Evolutionary conservation across 1,284 basidiomycete genomes (phyloP).

Genomic region (Thelephora terrestris): DNA sequence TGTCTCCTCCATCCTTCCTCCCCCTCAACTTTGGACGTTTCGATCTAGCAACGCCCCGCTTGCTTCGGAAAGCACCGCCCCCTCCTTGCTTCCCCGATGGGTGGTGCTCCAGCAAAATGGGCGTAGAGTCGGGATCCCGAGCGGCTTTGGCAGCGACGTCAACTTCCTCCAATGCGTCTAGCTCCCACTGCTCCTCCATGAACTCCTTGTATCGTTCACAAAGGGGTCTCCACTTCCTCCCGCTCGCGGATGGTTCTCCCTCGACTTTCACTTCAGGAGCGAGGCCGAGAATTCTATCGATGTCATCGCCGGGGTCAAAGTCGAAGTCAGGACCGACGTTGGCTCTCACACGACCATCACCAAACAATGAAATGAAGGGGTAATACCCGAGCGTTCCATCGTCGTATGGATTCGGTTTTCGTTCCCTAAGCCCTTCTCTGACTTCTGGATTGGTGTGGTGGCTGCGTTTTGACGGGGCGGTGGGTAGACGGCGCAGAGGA

Average conservation of each 20-base stretch:
- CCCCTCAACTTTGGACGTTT: not conserved
- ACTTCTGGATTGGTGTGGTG: conserved; percentile 25
- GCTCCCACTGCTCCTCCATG: conserved; percentile 64
- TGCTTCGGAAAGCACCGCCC: not conserved
- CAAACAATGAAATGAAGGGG: conserved; percentile 90
- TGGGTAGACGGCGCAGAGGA: conserved; percentile 61
- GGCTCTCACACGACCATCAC: conserved; percentile 75
- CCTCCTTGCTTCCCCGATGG: not conserved
- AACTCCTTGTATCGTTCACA: conserved; percentile 73
- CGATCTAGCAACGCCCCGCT: not conserved
- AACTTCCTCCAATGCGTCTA: conserved; percentile 60
- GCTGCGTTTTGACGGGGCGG: conserved; percentile 42
- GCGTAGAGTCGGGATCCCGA: not conserved
- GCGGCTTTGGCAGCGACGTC: conserved; percentile 37
- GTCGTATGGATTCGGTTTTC: conserved; percentile 79
- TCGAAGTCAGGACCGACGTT: conserved; percentile 86
- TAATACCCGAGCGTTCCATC: conserved; percentile 96
- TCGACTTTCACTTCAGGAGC: conserved; percentile 21
- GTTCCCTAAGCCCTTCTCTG: conserved; percentile 57
- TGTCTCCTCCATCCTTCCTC: not conserved
- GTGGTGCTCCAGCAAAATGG: no score
- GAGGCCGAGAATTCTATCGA: conserved; percentile 49
- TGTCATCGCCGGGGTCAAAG: conserved; percentile 65
- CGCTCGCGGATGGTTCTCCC: conserved; percentile 14
- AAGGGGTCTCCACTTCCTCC: conserved; percentile 56